Percentiles rank a stretch among this genome's conserved stretches.
Evolutionary conservation across 2,329 filamentous ascomycete species (phyloP).

Genomic region (Metarhizium rileyi): DNA sequence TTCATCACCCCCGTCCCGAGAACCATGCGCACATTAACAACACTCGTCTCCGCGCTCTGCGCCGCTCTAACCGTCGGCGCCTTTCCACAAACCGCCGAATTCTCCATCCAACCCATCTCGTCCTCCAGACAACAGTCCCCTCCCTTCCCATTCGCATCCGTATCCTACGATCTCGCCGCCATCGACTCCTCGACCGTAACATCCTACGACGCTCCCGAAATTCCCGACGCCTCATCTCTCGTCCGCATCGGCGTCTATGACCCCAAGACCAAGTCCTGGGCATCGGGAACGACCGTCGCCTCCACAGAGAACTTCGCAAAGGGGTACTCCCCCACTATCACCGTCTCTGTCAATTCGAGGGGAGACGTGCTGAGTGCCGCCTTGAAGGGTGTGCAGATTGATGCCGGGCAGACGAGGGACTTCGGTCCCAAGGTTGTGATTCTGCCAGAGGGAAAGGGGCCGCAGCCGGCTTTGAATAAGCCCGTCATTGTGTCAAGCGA

Average conservation of each 20-base stretch:
- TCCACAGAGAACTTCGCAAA: conserved; percentile 49
- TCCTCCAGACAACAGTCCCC: conserved; percentile 17
- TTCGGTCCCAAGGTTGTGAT: conserved; percentile 52
- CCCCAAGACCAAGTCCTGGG: conserved; percentile 34
- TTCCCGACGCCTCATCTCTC: conserved; percentile 34
- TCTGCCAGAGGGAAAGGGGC: conserved; percentile 36
- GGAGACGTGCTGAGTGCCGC: conserved; percentile 40
- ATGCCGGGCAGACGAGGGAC: conserved; percentile 55
- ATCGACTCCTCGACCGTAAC: conserved; percentile 35
- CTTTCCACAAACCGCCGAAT: conserved; percentile 34
- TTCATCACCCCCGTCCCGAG: background rate
- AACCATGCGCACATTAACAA: conserved; percentile 33
- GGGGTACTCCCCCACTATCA: conserved; percentile 48
- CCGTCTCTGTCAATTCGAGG: conserved; percentile 38
- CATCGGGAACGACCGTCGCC: conserved; percentile 44
- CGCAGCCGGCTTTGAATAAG: conserved; percentile 51
- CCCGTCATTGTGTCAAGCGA: conserved; percentile 52
- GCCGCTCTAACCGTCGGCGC: conserved; percentile 30
- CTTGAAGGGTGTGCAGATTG: conserved; percentile 47
- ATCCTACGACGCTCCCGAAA: conserved; percentile 47
- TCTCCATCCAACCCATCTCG: conserved; percentile 45
- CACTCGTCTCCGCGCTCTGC: conserved; percentile 32
- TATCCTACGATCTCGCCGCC: conserved; percentile 42
- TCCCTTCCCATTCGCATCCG: conserved; percentile 41
- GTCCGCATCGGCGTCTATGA: conserved; percentile 52